A percentile compares a stretch with the other conserved stretches of the same genome.
These are phyloP conservation scores for Colletotrichum phormii DNA, from an alignment of 2,329 filamentous ascomycete species.

Conservation along the genomic window DNA sequence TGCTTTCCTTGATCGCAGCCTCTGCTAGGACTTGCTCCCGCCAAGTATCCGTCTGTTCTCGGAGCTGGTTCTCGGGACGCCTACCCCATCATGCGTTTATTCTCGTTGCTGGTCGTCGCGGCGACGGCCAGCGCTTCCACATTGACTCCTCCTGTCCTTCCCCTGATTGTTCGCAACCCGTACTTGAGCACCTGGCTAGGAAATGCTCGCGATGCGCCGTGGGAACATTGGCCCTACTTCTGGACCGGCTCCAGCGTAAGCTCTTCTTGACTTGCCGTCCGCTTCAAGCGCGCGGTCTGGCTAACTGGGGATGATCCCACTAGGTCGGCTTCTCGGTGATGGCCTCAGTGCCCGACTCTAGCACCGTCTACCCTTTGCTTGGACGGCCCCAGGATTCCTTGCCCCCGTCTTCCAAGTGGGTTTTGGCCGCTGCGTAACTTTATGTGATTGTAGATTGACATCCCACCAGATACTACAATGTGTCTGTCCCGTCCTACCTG, in stretches of 20 bases:
- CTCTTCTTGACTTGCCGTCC: background rate
- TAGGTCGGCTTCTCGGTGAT: constrained; percentile 63
- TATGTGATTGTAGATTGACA: constrained; percentile 6
- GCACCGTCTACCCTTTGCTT: constrained; percentile 61
- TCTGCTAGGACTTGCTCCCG: background rate
- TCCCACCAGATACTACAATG: constrained; percentile 46
- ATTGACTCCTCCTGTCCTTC: constrained; percentile 67
- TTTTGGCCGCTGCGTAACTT: background rate
- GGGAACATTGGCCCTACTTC: constrained; percentile 89
- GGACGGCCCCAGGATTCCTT: constrained; percentile 64
- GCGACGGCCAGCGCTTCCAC: constrained; percentile 58
- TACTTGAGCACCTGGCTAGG: constrained; percentile 72
- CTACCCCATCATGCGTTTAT: constrained; percentile 42
- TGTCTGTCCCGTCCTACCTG: constrained; percentile 55
- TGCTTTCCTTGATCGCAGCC: background rate
- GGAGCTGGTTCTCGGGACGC: constrained; percentile 8
- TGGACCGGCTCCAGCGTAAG: constrained; percentile 76
- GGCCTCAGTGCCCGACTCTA: constrained; percentile 55
- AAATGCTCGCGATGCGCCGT: constrained; percentile 78
- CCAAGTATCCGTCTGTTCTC: background rate
- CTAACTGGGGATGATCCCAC: constrained; percentile 16
- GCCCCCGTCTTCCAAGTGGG: constrained; percentile 41
- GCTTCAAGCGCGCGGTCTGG: constrained; percentile 13
- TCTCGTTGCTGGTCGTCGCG: constrained; percentile 47
- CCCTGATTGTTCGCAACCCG: constrained; percentile 69